Evolutionary conservation across 1,284 basidiomycete species (phyloP).

Genomic region (Mycosarcoma maydis): DNA sequence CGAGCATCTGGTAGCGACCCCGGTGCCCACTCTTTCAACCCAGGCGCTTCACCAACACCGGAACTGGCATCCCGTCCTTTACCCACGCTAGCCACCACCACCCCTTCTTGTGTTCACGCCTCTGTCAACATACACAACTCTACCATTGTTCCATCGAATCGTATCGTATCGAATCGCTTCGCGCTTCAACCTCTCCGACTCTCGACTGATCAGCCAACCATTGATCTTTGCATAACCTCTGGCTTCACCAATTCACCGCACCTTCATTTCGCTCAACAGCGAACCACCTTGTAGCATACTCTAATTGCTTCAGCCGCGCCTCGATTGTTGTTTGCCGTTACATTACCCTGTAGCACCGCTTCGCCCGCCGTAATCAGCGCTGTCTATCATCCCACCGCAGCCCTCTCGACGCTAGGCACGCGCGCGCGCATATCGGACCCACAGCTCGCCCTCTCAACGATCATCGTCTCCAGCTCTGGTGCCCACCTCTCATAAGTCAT

Average conservation of each 20-base stretch:
- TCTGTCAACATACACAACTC: slow-evolving; percentile 7
- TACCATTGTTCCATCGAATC: too few species aligned
- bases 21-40: not conserved
- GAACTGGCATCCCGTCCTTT: slow-evolving; percentile 3
- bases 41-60: slow-evolving; percentile 3
- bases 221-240: slow-evolving; percentile 3
- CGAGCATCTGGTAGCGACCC: slow-evolving; percentile 9
- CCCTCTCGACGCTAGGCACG: not conserved
- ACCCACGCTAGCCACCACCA: slow-evolving; percentile 16
- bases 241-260: not conserved
- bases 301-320: too few species aligned
- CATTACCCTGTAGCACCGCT: too few species aligned
- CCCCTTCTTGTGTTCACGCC: not conserved
- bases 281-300: too few species aligned
- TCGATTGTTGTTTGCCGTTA: too few species aligned
- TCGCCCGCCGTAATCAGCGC: not conserved
- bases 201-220: slow-evolving; percentile 6
- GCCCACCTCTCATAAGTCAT: not conserved
- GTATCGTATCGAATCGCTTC: not conserved
- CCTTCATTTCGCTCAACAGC: not conserved
- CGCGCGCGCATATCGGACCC: not conserved
- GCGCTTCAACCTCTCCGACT: not conserved
- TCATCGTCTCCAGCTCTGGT: not conserved
- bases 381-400: not conserved
- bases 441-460: not conserved